Evolutionary conservation across 257 asterid species (phyloP).

Genomic region (Solanum piurae): DNA sequence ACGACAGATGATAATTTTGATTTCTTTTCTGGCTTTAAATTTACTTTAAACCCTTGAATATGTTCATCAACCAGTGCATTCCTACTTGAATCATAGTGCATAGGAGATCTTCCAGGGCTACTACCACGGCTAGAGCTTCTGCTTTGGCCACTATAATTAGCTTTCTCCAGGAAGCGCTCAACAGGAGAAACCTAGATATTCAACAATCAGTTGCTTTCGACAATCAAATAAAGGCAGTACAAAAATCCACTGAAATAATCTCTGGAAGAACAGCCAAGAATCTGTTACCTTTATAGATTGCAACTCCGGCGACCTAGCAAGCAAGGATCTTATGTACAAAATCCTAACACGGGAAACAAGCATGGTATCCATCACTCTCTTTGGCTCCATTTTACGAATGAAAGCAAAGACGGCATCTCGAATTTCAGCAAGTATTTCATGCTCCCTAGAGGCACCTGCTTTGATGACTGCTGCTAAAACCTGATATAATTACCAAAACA

Average conservation of each 20-base stretch:
- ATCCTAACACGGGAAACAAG: constrained; percentile 99
- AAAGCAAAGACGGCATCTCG: constrained; percentile 94
- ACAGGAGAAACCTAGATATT: constrained; percentile 68
- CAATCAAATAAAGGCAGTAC: background rate
- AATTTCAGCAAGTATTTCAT: constrained; percentile 98
- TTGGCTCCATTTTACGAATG: constrained; percentile 96
- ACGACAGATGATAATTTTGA: constrained; percentile 94
- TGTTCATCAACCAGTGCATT: constrained; percentile 67
- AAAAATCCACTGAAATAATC: background rate
- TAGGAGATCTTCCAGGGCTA: constrained; percentile 96
- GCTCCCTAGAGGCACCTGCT: constrained; percentile 99
- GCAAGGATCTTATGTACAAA: constrained; percentile 90
- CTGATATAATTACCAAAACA: constrained; percentile 29
- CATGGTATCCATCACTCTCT: constrained; percentile 98
- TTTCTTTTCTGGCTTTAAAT: constrained; percentile 86
- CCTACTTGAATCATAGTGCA: constrained; percentile 61
- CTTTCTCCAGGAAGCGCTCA: constrained; percentile 91
- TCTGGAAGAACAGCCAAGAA: background rate
- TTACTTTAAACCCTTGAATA: constrained; percentile 79
- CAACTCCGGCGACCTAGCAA: constrained; percentile 96
- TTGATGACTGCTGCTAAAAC: constrained; percentile 98
- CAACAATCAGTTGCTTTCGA: background rate
- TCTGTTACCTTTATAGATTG: constrained; percentile 87
- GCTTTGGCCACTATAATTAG: constrained; percentile 68
- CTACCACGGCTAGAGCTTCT: constrained; percentile 95